These are phyloP conservation scores for Paulownia fortunei DNA, from an alignment of 257 asterid species.

Conservation along the genomic window DNA sequence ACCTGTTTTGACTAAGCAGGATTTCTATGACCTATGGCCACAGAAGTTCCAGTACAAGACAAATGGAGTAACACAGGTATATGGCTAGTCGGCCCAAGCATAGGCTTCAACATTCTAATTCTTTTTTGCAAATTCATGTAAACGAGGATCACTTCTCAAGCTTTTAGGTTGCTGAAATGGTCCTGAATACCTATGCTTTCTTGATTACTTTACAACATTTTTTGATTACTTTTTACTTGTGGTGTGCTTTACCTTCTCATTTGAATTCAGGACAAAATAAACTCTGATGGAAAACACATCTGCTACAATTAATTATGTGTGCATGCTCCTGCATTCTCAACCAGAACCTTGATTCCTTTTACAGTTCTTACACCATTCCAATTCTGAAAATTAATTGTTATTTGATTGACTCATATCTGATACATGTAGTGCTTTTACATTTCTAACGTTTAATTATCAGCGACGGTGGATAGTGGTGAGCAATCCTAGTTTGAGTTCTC, in stretches of 20 bases:
- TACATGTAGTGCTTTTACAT: background rate
- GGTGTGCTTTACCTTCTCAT: slow-evolving; percentile 3
- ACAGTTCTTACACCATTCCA: background rate
- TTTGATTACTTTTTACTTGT: background rate
- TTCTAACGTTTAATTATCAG: slow-evolving; percentile 30
- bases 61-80: slow-evolving; percentile 62
- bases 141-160: slow-evolving; percentile 2
- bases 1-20: slow-evolving; percentile 38
- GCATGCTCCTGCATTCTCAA: background rate
- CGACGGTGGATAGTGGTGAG: slow-evolving; percentile 67
- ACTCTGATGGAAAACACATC: background rate
- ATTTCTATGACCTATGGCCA: slow-evolving; percentile 56
- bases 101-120: background rate
- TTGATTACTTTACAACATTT: background rate
- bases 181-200: slow-evolving; percentile 4
- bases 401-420: background rate
- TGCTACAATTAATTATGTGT: background rate
- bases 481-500: slow-evolving; percentile 56
- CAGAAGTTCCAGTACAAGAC: slow-evolving; percentile 56
- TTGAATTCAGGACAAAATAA: background rate
- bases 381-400: background rate
- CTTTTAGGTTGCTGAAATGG: background rate
- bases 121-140: background rate
- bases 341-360: background rate
- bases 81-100: background rate